A percentile compares a stretch with the other conserved stretches of the same genome.
These are phyloP conservation scores for Didymosphaeria variabile DNA, from an alignment of 2,329 filamentous ascomycete genomes.

Conservation along the genomic window DNA sequence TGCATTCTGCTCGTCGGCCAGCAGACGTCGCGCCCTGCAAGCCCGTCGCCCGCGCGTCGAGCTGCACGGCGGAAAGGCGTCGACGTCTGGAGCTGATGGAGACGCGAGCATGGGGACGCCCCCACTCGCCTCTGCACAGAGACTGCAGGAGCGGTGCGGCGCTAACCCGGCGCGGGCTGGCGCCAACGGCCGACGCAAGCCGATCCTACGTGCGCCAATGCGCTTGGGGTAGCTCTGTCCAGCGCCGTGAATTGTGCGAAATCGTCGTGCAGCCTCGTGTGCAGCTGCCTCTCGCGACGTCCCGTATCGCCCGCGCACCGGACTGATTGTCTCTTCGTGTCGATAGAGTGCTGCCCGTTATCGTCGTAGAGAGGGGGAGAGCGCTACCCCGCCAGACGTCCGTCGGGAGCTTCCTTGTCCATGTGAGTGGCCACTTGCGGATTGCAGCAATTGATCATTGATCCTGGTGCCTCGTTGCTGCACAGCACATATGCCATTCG, in stretches of 20 bases:
- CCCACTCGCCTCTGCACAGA: slow-evolving; percentile 1
- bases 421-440: slow-evolving; percentile 23
- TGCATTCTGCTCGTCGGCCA: neutral
- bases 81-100: neutral
- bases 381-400: neutral
- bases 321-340: neutral
- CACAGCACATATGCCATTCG: neutral
- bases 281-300: slow-evolving; percentile 5
- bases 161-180: neutral
- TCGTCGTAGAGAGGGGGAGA: slow-evolving; percentile 8
- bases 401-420: neutral
- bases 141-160: neutral
- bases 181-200: slow-evolving; percentile 14
- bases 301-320: slow-evolving; percentile 14
- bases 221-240: slow-evolving; percentile 27
- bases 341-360: neutral
- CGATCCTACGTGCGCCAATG: slow-evolving; percentile 15
- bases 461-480: too few species aligned
- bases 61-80: neutral
- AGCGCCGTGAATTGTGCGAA: slow-evolving; percentile 7
- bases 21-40: too few species aligned
- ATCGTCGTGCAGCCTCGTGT: neutral
- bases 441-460: too few species aligned
- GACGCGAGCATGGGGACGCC: slow-evolving; percentile 4
- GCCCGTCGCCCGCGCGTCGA: neutral